A percentile compares a stretch with the other conserved stretches of the same genome.
These are phyloP conservation scores for Arabidopsis hybrid DNA, from an alignment of 441 rosid genomes.

Conservation along the genomic window DNA sequence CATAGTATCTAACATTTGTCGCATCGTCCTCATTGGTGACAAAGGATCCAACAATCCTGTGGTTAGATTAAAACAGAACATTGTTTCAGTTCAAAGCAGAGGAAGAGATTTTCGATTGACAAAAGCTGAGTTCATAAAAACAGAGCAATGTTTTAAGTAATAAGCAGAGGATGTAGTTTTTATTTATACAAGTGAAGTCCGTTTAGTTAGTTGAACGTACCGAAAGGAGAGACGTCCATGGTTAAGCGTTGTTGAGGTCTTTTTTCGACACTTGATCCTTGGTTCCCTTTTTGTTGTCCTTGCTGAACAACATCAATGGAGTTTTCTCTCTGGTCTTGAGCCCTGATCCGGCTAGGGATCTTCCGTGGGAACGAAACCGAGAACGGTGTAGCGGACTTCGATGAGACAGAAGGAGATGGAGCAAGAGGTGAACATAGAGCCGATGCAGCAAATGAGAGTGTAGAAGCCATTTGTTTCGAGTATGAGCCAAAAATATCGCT, in stretches of 20 bases:
- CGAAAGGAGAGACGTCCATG: constrained; percentile 65
- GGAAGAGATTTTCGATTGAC: background rate
- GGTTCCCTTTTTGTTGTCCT: constrained; percentile 44
- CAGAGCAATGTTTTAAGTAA: background rate
- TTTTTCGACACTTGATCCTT: constrained; percentile 53
- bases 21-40: constrained; percentile 79
- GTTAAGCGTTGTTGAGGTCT: constrained; percentile 50
- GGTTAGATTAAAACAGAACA: background rate
- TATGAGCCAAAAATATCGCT: background rate
- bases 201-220: constrained; percentile 46
- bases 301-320: constrained; percentile 61
- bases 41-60: constrained; percentile 70
- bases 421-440: constrained; percentile 46
- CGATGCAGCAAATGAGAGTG: constrained; percentile 44
- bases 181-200: background rate
- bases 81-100: background rate
- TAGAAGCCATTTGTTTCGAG: constrained; percentile 50
- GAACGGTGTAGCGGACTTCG: constrained; percentile 35
- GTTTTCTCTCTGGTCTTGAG: constrained; percentile 53
- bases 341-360: constrained; percentile 46
- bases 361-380: constrained; percentile 45
- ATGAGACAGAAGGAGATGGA: constrained; percentile 4
- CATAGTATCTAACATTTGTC: constrained; percentile 82
- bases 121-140: background rate
- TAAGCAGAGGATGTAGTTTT: background rate